Percentiles rank a stretch among this genome's conserved stretches.
These are phyloP conservation scores for Talaromyces nanjingensis DNA, from an alignment of 495 filamentous ascomycete genomes.

Conservation along the genomic window DNA sequence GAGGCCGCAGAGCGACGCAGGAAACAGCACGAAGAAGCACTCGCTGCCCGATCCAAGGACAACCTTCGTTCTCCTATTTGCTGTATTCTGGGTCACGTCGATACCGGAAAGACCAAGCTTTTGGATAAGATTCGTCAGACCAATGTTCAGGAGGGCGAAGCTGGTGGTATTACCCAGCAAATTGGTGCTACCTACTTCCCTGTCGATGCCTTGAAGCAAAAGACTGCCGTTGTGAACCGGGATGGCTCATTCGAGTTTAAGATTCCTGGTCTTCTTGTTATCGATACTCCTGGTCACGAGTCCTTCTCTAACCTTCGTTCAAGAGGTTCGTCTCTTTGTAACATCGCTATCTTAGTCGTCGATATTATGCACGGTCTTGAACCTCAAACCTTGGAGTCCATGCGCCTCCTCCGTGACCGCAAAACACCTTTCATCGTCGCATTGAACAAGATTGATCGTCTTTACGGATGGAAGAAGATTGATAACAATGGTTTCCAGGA, in stretches of 20 bases:
- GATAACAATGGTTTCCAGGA: slow-evolving; percentile 98
- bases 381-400: slow-evolving; percentile 95
- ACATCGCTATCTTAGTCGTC: slow-evolving; percentile 98
- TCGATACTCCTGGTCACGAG: slow-evolving; percentile 99
- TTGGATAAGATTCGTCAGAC: slow-evolving; percentile 98
- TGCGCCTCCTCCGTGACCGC: slow-evolving; percentile 84
- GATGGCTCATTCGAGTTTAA: slow-evolving; percentile 93
- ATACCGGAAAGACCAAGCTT: slow-evolving; percentile 99
- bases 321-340: slow-evolving; percentile 93
- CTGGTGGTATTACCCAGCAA: slow-evolving; percentile 99
- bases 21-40: slow-evolving; percentile 81
- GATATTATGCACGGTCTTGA: slow-evolving; percentile 99
- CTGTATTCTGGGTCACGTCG: slow-evolving; percentile 99
- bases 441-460: slow-evolving; percentile 99
- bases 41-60: slow-evolving; percentile 88
- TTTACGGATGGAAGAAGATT: slow-evolving; percentile 96
- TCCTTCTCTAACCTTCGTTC: slow-evolving; percentile 98
- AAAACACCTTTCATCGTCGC: slow-evolving; percentile 99
- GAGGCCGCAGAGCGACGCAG: slow-evolving; percentile 86
- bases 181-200: slow-evolving; percentile 99
- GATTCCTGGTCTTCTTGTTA: slow-evolving; percentile 92
- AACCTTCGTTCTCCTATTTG: slow-evolving; percentile 97
- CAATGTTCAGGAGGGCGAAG: slow-evolving; percentile 98
- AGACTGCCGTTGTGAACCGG: slow-evolving; percentile 87
- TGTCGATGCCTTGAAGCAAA: slow-evolving; percentile 82